Evolutionary conservation across 208 protist species (phyloP), one percentile per base, ranked within the genome.

Genomic region (Trypanosoma platydactyli): DNA sequence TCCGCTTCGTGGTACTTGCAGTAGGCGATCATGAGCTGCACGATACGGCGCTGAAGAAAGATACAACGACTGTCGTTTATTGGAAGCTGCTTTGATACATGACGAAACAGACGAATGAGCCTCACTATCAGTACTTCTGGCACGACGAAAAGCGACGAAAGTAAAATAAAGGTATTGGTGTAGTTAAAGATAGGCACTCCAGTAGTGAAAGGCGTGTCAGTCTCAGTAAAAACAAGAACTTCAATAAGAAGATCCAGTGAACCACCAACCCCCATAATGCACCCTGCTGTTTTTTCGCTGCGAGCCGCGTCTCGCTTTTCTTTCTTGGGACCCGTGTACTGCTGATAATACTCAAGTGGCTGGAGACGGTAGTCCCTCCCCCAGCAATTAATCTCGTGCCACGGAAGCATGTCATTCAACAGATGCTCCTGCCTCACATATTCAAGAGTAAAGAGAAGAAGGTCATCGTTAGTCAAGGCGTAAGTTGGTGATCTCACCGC

Each of bases 91-190:
- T 76, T 35, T 30, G 53, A 60, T 15, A 89, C 71, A 51, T 69
- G 80, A 57, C 80, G 79, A 70, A 85, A 89, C 16, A 89, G 57
- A 9, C 80, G 81, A 66, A 89, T 89, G 38, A 89, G 62, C 54
- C 79, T 77, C 44, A 74, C 79, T 18, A 89, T 44, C 18, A 92
- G 58, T 46, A 83, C 78, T 48, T 88, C 82, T 5, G 80, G 66
- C 48, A 80, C 41, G 24, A 87, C 77, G 73, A 92, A 89, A 13
- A 86, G 65, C 9, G 79, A 86, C 18, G 79, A 72, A 11, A 88
- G 63, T 18, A 85, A 62, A 41, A 87, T 76, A 49, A 92, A 89
- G 11, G 81, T 66, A 55, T 84, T 86, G 13, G 82, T 92, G 71
- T 80, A 87, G 71, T 83, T 87, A 41, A 73, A 65, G 16, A 67